Conservation (phyloP, 129 eudicot species). For the Artemisia tridentata region DNA sequence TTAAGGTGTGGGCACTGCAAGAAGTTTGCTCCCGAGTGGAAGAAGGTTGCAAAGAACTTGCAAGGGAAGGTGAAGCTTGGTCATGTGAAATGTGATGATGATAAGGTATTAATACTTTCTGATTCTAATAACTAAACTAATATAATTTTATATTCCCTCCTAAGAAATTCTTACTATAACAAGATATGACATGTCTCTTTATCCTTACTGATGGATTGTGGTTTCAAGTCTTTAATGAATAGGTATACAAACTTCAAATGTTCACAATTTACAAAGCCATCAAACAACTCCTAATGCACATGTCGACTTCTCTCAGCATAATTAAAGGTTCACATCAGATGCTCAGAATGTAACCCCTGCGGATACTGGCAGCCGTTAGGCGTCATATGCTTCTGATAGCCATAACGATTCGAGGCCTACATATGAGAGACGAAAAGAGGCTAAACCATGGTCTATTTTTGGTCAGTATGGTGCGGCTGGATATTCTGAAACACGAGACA, state of each 20-base stretch:
- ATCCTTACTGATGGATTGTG: no score
- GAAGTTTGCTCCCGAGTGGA: slow-evolving; percentile 99
- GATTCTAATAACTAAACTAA: background rate
- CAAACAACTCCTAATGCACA: slow-evolving; percentile 26
- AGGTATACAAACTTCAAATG: slow-evolving; percentile 27
- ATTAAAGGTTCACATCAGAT: slow-evolving; percentile 42
- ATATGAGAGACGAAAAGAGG: background rate
- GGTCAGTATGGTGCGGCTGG: no score
- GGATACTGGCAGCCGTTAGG: slow-evolving; percentile 17
- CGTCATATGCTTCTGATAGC: slow-evolving; percentile 21
- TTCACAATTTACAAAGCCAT: slow-evolving; percentile 37
- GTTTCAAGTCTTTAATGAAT: no score
- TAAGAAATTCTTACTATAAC: no score
- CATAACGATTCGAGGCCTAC: slow-evolving; percentile 46
- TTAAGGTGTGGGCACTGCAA: slow-evolving; percentile 95
- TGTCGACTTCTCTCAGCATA: slow-evolving; percentile 32
- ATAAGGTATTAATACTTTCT: slow-evolving; percentile 53
- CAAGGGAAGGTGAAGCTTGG: slow-evolving; percentile 94
- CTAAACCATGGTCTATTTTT: no score
- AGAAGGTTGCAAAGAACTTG: slow-evolving; percentile 83
- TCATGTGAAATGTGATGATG: slow-evolving; percentile 85
- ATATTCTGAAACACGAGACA: no score
- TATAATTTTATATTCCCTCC: no score
- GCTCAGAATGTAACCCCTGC: slow-evolving; percentile 33
- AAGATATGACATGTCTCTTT: no score